Conservation (phyloP, 164 flowering plant genomes). For the Chimonanthus praecox region DNA sequence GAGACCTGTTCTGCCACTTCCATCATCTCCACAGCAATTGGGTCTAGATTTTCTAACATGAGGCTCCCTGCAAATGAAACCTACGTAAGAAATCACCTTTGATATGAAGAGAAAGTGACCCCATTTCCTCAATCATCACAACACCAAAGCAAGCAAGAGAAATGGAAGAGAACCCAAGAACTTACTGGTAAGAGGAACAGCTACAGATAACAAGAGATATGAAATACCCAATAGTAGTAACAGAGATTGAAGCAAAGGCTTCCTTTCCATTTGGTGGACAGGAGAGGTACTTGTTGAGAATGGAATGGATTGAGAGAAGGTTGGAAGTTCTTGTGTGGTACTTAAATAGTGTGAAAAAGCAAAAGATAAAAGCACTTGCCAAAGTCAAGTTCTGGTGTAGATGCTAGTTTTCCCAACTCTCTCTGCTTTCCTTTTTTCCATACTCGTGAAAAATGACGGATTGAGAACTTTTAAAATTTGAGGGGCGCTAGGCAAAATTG, state of each 20-base stretch:
- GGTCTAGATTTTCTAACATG: conserved; percentile 13
- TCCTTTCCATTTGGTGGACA: conserved; percentile 21
- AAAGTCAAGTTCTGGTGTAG: background rate
- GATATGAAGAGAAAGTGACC: background rate
- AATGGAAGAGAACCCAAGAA: background rate
- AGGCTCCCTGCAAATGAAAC: conserved; percentile 26
- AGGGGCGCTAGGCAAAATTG: too few species aligned
- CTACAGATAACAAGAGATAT: conserved; percentile 21
- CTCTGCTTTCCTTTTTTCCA: background rate
- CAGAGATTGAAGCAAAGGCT: conserved; percentile 17
- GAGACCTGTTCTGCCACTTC: conserved; percentile 22
- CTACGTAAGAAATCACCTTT: background rate
- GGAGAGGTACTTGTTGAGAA: background rate
- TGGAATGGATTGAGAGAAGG: background rate
- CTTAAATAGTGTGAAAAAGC: conserved; percentile 2
- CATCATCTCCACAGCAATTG: conserved; percentile 15
- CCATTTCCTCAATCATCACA: background rate
- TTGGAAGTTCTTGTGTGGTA: background rate
- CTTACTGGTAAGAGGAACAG: conserved; percentile 35
- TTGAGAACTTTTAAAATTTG: too few species aligned
- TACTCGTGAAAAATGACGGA: too few species aligned
- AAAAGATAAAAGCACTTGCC: background rate
- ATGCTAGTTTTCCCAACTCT: background rate
- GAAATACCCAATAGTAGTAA: conserved; percentile 29
- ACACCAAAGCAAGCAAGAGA: background rate